Conservation (phyloP, 2,329 filamentous ascomycete species). For the Exserohilum rostratum region DNA sequence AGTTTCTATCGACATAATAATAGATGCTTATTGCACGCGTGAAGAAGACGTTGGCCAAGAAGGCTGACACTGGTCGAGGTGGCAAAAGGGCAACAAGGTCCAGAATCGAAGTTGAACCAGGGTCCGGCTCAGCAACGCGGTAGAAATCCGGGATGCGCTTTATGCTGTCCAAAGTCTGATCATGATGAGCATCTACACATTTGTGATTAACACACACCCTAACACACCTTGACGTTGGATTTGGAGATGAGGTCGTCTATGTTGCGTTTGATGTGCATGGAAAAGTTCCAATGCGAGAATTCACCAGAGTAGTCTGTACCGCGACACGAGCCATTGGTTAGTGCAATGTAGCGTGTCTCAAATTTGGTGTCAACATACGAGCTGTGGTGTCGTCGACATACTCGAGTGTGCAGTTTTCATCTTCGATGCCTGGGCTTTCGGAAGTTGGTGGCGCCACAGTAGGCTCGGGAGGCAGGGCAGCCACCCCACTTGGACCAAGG, state of each 20-base stretch:
- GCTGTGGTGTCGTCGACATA: slow-evolving; percentile 14
- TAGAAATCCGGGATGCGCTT: slow-evolving; percentile 14
- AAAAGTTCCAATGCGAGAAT: slow-evolving; percentile 26
- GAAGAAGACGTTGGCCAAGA: slow-evolving; percentile 52
- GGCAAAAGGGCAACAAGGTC: slow-evolving; percentile 14
- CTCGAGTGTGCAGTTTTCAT: slow-evolving; percentile 15
- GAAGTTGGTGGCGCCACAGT: neutral
- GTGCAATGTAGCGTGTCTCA: neutral
- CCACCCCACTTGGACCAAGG: neutral
- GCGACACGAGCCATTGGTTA: slow-evolving; percentile 1
- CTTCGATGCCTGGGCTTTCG: slow-evolving; percentile 12
- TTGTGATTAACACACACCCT: neutral
- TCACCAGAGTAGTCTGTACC: slow-evolving; percentile 22
- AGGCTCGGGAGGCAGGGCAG: neutral
- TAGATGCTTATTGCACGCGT: slow-evolving; percentile 54
- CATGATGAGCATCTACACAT: neutral
- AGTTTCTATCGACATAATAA: slow-evolving; percentile 52
- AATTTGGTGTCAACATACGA: slow-evolving; percentile 2
- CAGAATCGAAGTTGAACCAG: slow-evolving; percentile 10
- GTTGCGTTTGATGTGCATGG: slow-evolving; percentile 19
- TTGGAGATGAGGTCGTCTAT: slow-evolving; percentile 19
- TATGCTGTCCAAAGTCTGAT: slow-evolving; percentile 3
- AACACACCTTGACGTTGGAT: slow-evolving; percentile 10
- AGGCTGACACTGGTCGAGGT: slow-evolving; percentile 40
- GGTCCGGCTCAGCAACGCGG: slow-evolving; percentile 16